phyloP scores from a whole-genome alignment of 176 grass and related monocot species.

The Oryza longistaminata region DNA sequence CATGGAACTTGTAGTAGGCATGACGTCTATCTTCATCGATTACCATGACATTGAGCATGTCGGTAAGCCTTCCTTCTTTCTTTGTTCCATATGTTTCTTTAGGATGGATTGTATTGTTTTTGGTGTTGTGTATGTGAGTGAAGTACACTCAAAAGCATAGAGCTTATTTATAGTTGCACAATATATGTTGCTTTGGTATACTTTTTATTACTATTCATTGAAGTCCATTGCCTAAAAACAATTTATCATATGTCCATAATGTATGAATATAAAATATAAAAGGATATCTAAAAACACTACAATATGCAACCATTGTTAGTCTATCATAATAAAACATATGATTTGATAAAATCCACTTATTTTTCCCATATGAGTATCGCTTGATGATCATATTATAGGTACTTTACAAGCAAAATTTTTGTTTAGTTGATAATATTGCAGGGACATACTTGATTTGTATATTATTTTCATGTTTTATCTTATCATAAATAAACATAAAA shows the following conservation, averaged over 20 bases:
- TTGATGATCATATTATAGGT: neutral
- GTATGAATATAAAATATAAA: neutral
- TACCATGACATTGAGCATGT: neutral
- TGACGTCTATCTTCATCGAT: conserved; percentile 23
- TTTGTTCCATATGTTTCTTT: neutral
- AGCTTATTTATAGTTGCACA: conserved; percentile 19
- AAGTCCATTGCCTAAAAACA: neutral
- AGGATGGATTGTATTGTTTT: neutral
- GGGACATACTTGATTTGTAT: neutral
- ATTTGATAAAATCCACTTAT: neutral
- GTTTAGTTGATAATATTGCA: neutral
- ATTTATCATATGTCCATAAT: neutral
- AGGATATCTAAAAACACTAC: neutral
- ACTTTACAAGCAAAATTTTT: neutral
- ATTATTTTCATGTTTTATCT: neutral
- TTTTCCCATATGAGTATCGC: neutral
- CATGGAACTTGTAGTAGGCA: neutral
- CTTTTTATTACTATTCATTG: neutral
- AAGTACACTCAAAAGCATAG: neutral
- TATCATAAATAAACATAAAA: neutral
- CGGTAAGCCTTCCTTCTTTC: neutral
- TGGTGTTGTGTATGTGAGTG: neutral
- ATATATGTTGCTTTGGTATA: neutral
- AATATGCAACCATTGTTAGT: neutral
- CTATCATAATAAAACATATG: neutral